Evolutionary conservation across 2,329 filamentous ascomycete species (phyloP), one percentile per base, ranked within the genome.

Genomic region (Neoscytalidium dimidiatum): DNA sequence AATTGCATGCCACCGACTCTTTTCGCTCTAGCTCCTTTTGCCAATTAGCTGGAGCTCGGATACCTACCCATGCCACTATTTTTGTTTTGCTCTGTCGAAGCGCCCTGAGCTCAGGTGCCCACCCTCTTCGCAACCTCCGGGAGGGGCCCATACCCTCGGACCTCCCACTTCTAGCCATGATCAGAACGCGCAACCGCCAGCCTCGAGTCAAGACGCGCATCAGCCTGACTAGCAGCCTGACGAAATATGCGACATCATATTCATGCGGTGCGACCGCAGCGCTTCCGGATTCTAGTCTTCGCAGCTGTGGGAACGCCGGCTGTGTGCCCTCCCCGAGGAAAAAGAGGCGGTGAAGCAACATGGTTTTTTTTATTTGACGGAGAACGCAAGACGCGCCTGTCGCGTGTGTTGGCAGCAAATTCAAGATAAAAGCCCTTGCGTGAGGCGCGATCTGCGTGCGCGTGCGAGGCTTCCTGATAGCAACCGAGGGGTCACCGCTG

Each of bases 231-330:
- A 35, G 56, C 26, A 60, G 56, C 41, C 56, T 60, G 56, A 60
- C 56, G 56, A 60, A 52, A 60, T 46, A 60, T 60, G 56, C 56
- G 28, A 38, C 56, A 26, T 60, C 56, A 44, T 60, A 46, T 60
- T 60, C 56, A 60, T 60, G 56, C 56, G 17, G 56, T 60, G 56
- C 56, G 17, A 60, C 56, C 41, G n/a, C 56, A 60, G 56, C 56
- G 56, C 56, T 60, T 60, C 56, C 56, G 56, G 56, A 46, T 26
- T 46, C 46, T 28, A 41, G 56, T 19, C 43, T 19, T 60, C 41
- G 56, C 41, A 46, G 28, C 38, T 46, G 41, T 60, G 56, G 56
- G 17, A 58, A 58, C 38, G 41, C 56, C 11, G 29, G 14, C 28
- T 46, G n/a, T 58, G 53, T 58, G 53, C 41, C 28, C 31, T 38